Base-by-base conservation (phyloP, 352 stramenopile species). In the Elongisporangium undulatum region DNA sequence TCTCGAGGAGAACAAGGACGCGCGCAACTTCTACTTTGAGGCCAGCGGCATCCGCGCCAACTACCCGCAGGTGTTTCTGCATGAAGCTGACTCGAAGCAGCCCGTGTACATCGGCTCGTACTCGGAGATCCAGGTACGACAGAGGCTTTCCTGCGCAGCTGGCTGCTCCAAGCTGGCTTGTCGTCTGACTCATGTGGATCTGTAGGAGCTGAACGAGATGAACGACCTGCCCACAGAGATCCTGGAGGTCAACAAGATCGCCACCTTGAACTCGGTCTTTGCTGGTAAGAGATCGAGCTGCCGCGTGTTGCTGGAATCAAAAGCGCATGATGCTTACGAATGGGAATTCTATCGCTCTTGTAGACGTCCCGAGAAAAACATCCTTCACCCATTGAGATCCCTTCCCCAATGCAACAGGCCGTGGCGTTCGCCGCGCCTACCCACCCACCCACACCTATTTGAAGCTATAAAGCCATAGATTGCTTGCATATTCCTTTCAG, bases 51-150 rank as follows among this genome's bases (percentile, higher is more conserved):
- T 94, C 55, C 82, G 87, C 60, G 87, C 74, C 64, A 92, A 90
- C 71, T 95, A 92, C 62, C 87, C 87, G 29, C 87, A 95, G 65
- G 84, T 94, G 24, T 95, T 95, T 55, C 58, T 95, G 53, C 66
- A 89, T 58, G 77, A 87, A 59, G 52, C 75, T 45, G 69, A 79
- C 19, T 67, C 58, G 51, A 68, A 55, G 10, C 67, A 77, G 21
- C 69, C 83, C 58, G 63, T 75, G 51, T 94, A 88, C 67, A 76
- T 94, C 26, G 85, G 85, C 53, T 90, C 82, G 10, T 94, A 92
- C 63, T 83, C 86, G 38, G 73, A 90, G 67, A 86, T 94, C 29
- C 79, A 94, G 71, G 85, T 94, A 53, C 38, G 64, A 16, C 10
- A 4, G 49, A 1, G n/a, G 39, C 24, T 61, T 19, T 12, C 49